These are phyloP conservation scores for Mortierella sp. DNA, from an alignment of 371 early-diverging fungal species.

Conservation along the genomic window DNA sequence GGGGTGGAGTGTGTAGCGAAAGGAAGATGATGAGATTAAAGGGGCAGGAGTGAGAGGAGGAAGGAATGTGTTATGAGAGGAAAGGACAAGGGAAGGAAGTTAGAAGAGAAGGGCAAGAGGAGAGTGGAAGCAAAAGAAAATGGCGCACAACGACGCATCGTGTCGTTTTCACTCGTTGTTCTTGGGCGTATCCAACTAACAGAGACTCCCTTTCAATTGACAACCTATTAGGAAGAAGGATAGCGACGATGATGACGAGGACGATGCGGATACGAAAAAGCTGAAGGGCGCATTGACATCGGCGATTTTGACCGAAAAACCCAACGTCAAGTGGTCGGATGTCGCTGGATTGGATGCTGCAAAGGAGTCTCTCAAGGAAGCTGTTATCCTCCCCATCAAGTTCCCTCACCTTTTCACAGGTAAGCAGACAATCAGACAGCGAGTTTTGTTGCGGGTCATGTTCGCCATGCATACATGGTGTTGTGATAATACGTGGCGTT, in stretches of 20 bases:
- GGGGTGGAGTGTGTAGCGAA: too few relatives aligned
- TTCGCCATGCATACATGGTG: neutral
- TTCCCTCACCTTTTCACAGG: conserved; percentile 97
- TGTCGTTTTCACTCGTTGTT: neutral
- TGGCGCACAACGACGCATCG: neutral
- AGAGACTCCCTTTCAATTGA: neutral
- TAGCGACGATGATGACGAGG: conserved; percentile 72
- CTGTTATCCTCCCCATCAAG: conserved; percentile 98
- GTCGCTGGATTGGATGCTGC: conserved; percentile 98
- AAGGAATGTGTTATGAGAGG: too few relatives aligned
- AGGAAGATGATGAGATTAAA: too few relatives aligned
- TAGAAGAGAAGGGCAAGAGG: too few relatives aligned
- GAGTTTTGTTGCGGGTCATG: neutral
- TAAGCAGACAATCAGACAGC: conserved; percentile 13
- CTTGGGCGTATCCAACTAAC: neutral
- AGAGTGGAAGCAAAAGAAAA: too few relatives aligned
- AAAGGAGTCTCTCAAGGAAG: conserved; percentile 98
- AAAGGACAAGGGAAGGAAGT: too few relatives aligned
- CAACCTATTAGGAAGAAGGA: conserved; percentile 59
- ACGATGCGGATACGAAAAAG: conserved; percentile 94
- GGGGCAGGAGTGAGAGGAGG: too few relatives aligned
- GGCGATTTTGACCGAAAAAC: conserved; percentile 95
- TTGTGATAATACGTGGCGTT: neutral
- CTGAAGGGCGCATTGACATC: conserved; percentile 77
- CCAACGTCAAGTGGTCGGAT: conserved; percentile 97